Evolutionary conservation across 441 rosid species (phyloP), one percentile per base, ranked within the genome.

Genomic region (Eruca vesicaria): DNA sequence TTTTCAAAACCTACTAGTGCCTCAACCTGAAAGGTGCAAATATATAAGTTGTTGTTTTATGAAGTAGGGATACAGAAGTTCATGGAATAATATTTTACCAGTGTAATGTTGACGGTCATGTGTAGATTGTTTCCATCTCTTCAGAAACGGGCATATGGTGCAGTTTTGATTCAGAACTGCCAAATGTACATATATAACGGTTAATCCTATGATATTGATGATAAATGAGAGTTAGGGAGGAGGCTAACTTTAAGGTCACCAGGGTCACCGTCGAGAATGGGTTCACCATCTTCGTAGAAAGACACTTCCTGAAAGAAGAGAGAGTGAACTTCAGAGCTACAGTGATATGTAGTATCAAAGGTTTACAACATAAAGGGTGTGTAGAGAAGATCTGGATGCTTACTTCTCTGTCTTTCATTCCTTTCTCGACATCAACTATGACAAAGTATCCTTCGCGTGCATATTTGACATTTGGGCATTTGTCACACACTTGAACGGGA

Each of bases 391-490:
- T 45, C 20, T 33, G 7, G 36, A 71, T 50, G 68, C 88, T 87
- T 87, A 96, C 99, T 69, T 96, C 91, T 68, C 98, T 97, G 77
- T 93, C 97, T 86, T 89, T 87, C 98, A 96, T 93, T 75, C 99
- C 98, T 83, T 88, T 96, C 85, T 95, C 98, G 21, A 96, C 89
- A 81, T 93, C 98, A 73, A 96, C 94, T 9, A 97, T 89, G 76
- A 96, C 69, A 63, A 78, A 85, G 77, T 90, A 87, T 64, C 99
- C 97, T 66, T 96, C 98, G 11, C 98, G 77, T 74, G 73, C 98
- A 78, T 66, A 88, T 79, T 91, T 91, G 71, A 96, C 84, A 84
- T 96, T 91, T 78, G 90, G 97, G 86, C 97, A 91, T 79, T 90
- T 82, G 72, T 96, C 98, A 56, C 98, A 96, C 66, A 96, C 97